A percentile compares a stretch with the other conserved stretches of the same genome.
phyloP scores from a whole-genome alignment of 2,329 filamentous ascomycete species.

The Diaporthe vaccinii region DNA sequence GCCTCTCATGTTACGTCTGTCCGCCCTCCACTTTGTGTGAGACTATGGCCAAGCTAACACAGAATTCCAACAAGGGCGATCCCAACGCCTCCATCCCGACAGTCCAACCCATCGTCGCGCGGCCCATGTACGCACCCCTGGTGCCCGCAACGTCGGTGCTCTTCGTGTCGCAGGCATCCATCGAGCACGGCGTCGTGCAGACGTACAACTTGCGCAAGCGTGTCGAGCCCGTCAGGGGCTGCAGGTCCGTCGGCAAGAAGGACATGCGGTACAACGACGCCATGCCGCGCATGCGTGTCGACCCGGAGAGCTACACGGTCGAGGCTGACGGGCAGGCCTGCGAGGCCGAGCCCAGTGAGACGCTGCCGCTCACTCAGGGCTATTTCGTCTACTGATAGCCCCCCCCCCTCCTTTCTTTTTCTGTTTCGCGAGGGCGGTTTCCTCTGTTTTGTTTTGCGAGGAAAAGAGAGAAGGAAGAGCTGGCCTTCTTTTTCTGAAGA shows the following conservation, averaged over 20 bases:
- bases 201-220: constrained; percentile 83
- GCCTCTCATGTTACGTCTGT: not conserved
- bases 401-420: not conserved
- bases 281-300: constrained; percentile 90
- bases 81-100: constrained; percentile 89
- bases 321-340: constrained; percentile 85
- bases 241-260: constrained; percentile 79
- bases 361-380: constrained; percentile 81
- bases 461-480: constrained; percentile 2
- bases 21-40: not conserved
- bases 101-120: constrained; percentile 84
- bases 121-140: constrained; percentile 86
- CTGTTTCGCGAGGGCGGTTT: not conserved
- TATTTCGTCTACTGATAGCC: constrained; percentile 79
- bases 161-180: constrained; percentile 83
- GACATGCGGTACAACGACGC: constrained; percentile 93
- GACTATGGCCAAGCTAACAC: constrained; percentile 2
- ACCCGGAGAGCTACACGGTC: constrained; percentile 90
- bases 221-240: constrained; percentile 83
- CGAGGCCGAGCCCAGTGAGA: constrained; percentile 77
- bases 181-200: constrained; percentile 76
- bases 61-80: constrained; percentile 70
- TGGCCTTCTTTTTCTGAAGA: not conserved
- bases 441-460: not conserved
- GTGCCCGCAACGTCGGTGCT: constrained; percentile 81